Base-by-base conservation (phyloP, 2,329 filamentous ascomycete species). In the Ophiostoma tasmaniense region DNA sequence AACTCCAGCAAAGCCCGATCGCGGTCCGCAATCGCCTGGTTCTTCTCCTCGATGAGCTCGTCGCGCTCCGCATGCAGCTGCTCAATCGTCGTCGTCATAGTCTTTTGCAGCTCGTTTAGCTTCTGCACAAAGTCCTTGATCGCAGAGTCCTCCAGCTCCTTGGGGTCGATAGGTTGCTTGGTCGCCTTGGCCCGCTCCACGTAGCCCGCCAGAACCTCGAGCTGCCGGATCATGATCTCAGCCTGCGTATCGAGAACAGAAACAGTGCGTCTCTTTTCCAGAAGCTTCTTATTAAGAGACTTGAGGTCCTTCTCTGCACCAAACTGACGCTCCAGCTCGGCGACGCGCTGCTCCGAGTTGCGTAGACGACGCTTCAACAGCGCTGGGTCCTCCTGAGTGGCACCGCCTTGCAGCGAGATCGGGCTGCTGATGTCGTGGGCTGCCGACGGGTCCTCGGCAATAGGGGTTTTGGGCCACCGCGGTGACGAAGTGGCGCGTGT, bases 1-100 rank as follows among this genome's bases (percentile, higher is more conserved):
- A 97, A 98, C 76, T 99, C 95, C 75, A 96, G 88, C 74, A 97
- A 89, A 17, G 92, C 93, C 76, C 95, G 92, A 78, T 98, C 94
- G 74, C 96, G 92, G 81, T 95, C 90, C 67, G 90, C 89, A 52
- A 91, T 87, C 30, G 96, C 86, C 74, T 89, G 90, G 70, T 89
- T 88, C 76, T 94, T 92, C 77, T 98, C 93, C 69, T 97, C 92
- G 0, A 93, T 81, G 14, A 97, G 80, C 72, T 92, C 87, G 75
- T 95, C 92, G 71, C 92, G 88, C 78, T 94, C 91, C 50, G 85
- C 81, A 71, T 88, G 85, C 33, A 89, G 81, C 72, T 84, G 81
- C 76, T 88, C 87, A 50, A 90, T 84, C 20, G 81, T 77, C 2
- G 81, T 79, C 30, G 85, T 80, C 84, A 89, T 87, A 52, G 78